Evolutionary conservation across 768 basidiomycete genomes (phyloP), one percentile per base, ranked within the genome.

Genomic region (Xerocomellus intermedius): DNA sequence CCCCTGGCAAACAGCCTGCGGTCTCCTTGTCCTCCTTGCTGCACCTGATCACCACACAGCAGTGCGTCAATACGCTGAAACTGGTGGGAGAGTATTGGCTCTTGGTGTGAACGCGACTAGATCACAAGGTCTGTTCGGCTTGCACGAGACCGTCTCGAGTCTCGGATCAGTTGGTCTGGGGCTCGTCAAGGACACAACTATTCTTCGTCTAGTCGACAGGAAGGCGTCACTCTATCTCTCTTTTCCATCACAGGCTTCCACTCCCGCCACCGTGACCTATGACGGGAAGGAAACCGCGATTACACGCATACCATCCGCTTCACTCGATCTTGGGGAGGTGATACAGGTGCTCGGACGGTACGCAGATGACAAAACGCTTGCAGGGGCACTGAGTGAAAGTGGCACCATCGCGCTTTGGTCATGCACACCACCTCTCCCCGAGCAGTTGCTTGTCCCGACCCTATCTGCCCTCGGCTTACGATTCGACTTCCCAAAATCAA

Each of bases 11-110:
- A 64, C 74, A 7, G 78, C 80, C 10, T 95, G 92, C 66, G 86
- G 87, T 3, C 76, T 96, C 2, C 80, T 98, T 17, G 87, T 94
- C 47, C 73, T 96, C 84, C 90, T n/a, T 79, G 84, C 52, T 80
- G 80, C 45, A 19, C 79, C 70, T 9, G 67, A 75, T 59, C 64
- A 69, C 48, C 70, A 74, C 22, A 49, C 74, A 10, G 67, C 78
- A 2, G 82, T 94, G 45, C 75, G 74, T 48, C 75, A 75, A 4
- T 96, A 82, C 58, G 80, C 89, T 8, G 76, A 82, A 38, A 60
- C 71, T 8, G 93, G 94, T 0, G 94, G 94, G 2, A 73, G 73
- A n/a, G 81, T 86, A 59, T 72, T 94, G 5, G 84, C 83, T 3
- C 74, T 94, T 13, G 84, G 85, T 44, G 80, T 81, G 6, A 82